Percentiles rank a stretch among this genome's conserved stretches.
These are phyloP conservation scores for Leccinum pellstonianum DNA, from an alignment of 768 basidiomycete species.

Conservation along the genomic window DNA sequence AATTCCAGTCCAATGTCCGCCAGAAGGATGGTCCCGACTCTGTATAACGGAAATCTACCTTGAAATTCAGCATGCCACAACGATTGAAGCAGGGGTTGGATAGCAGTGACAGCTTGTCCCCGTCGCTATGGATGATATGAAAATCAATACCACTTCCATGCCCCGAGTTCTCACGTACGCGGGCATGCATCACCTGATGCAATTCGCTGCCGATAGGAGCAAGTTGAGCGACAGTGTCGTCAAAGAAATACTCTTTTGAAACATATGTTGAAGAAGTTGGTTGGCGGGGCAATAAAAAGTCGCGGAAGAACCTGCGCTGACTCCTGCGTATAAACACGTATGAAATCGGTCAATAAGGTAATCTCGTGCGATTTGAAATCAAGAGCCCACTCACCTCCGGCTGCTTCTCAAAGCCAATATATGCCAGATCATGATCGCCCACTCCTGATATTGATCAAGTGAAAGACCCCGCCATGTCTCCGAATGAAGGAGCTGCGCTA, in stretches of 20 bases:
- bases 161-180: slow-evolving; percentile 34
- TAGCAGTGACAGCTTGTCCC: slow-evolving; percentile 58
- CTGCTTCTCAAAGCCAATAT: slow-evolving; percentile 65
- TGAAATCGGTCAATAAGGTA: slow-evolving; percentile 13
- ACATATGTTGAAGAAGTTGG: slow-evolving; percentile 53
- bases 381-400: slow-evolving; percentile 52
- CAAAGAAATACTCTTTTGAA: slow-evolving; percentile 56
- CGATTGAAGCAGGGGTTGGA: slow-evolving; percentile 67
- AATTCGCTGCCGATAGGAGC: slow-evolving; percentile 43
- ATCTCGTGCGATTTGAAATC: slow-evolving; percentile 1
- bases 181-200: slow-evolving; percentile 42
- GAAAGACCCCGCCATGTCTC: slow-evolving; percentile 68
- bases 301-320: slow-evolving; percentile 62
- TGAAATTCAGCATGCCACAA: slow-evolving; percentile 83
- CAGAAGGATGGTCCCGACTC: slow-evolving; percentile 66
- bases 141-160: slow-evolving; percentile 3
- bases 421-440: slow-evolving; percentile 80
- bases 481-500: slow-evolving; percentile 64
- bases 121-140: slow-evolving; percentile 44
- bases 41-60: slow-evolving; percentile 62
- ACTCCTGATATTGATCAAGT: slow-evolving; percentile 62
- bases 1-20: slow-evolving; percentile 80
- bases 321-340: slow-evolving; percentile 38
- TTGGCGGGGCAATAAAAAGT: slow-evolving; percentile 59
- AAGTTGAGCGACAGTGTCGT: slow-evolving; percentile 32